A percentile compares a stretch with the other conserved stretches of the same genome.
Evolutionary conservation across 1,284 basidiomycete species (phyloP).

Genomic region (Marasmius oreades): DNA sequence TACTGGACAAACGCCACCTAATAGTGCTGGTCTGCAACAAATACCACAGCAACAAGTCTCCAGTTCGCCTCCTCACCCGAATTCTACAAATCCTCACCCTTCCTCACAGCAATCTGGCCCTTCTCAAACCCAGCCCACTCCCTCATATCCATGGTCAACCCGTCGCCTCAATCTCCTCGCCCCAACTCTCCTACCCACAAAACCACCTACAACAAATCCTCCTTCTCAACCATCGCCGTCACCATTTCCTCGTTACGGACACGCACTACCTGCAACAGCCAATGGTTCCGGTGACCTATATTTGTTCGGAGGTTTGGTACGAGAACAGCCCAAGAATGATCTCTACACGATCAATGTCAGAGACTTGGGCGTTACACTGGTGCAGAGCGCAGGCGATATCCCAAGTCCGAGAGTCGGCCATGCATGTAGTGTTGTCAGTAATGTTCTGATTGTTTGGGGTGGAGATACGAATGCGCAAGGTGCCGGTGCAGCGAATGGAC

Average conservation of each 20-base stretch:
- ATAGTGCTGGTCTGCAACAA: constrained; percentile 22
- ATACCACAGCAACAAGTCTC: constrained; percentile 30
- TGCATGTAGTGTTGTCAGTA: constrained; percentile 92
- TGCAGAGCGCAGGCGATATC: constrained; percentile 88
- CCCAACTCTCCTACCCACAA: constrained; percentile 60
- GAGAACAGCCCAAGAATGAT: constrained; percentile 91
- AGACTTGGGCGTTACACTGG: constrained; percentile 72
- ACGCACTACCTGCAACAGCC: constrained; percentile 87
- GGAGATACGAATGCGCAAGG: constrained; percentile 85
- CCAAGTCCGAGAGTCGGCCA: constrained; percentile 94
- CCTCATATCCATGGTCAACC: constrained; percentile 77
- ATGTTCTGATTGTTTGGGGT: constrained; percentile 97
- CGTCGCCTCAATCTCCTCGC: constrained; percentile 58
- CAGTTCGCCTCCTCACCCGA: constrained; percentile 22
- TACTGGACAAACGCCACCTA: constrained; percentile 3
- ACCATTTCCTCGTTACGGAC: constrained; percentile 97
- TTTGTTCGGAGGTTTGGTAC: constrained; percentile 95
- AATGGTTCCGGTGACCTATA: constrained; percentile 87
- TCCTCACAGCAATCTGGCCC: constrained; percentile 21
- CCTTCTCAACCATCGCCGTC: constrained; percentile 66
- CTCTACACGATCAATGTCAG: constrained; percentile 87
- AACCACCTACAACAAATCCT: constrained; percentile 50
- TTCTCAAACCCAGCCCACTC: constrained; percentile 33
- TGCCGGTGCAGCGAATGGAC: constrained; percentile 47
- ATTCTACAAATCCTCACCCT: constrained; percentile 28